Base-by-base conservation (phyloP, 495 filamentous ascomycete species). In the Chaetomidium leptoderma region DNA sequence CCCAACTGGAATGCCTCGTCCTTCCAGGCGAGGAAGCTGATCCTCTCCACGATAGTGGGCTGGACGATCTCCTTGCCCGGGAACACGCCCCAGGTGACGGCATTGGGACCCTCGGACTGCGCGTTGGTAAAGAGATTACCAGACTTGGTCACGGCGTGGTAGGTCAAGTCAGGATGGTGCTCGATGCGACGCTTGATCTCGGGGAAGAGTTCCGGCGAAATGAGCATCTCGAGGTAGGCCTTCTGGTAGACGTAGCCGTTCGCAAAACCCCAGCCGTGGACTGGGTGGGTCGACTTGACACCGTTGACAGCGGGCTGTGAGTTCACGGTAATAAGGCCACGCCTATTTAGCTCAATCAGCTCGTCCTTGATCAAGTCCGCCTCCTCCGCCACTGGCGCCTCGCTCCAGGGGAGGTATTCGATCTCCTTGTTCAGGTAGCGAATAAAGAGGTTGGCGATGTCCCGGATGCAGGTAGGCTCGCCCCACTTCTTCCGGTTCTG, bases 171-270 rank as follows among this genome's bases (percentile, higher is more conserved):
- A 29, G 85, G 80, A 61, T 92, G 83, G 44, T 80, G 72, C 50
- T 92, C 83, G 55, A 97, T 91, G 36, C 91, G 86, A 16, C 81
- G 78, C 59, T 95, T 81, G 37, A 99, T 74, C 65, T 93, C 87
- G 19, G 83, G 77, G 53, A 95, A 86, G 44, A 95, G 61, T 45
- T 87, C 81, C 0, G 95, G 87, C 6, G 89, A 82, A 33, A 97
- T 80, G 24, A 99, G 76, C 24, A 97, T 82, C 69, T 99, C 93
- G 2, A 99, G 78, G 70, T 99, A 99, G 3, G 91, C 90, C 71
- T 99, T 99, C 72, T 99, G 93, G 69, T 97, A 99, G 57, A 99
- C 93, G 66, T 95, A 97, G 61, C 93, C 93, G 61, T 95, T 93
- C 47, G 82, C 80, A 2, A 95, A 95, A 30, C 93, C 93, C 93